Base-by-base conservation (phyloP, 1,284 basidiomycete species). In the Cutaneotrichosporon arboriforme region DNA sequence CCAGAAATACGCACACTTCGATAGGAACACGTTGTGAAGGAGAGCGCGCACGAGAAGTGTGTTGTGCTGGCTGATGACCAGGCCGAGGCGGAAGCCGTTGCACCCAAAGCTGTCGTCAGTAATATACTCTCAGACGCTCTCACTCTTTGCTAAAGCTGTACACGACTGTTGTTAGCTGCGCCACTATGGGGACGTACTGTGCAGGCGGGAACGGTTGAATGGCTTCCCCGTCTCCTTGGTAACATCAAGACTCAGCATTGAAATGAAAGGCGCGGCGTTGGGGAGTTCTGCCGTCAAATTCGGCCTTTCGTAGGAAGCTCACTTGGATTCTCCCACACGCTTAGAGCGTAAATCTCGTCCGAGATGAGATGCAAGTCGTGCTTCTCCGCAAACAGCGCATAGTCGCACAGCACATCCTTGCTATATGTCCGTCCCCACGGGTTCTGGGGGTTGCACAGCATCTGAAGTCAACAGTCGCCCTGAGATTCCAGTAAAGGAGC, bases 311-410 rank as follows among this genome's bases (percentile, higher is more conserved):
- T n/a, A n/a, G n/a, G 9, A 8, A 9, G 59, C 69, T 44, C 48
- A 68, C 68, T 47, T 1, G 62, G 50, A 49, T 70, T 70, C 21
- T 72, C 59, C 52, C 68, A 77, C 26, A 70, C 60, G 53, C 70
- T 73, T 50, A 77, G 55, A 2, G 72, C 75, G 62, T 78, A 78
- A 35, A 78, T 76, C 64, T 77, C 75, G 57, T 77, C 76, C 1
- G 66, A 69, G 13, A 78, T 67, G 22, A 77, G 64, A 54, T 74
- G 77, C 8, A 78, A 54, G 54, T 76, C 69, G 55, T 72, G 69
- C 55, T 70, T 65, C 54, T 78, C 70, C 39, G 75, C 75, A 49
- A 78, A 76, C 8, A 55, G 60, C 33, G 68, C 68, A 52, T 77
- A 78, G 13, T 65, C 76, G 18, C 76, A 54, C 1, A 78, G 63